Conservation (phyloP, 2,329 filamentous ascomycete genomes). For the Sclerotinia borealis region DNA sequence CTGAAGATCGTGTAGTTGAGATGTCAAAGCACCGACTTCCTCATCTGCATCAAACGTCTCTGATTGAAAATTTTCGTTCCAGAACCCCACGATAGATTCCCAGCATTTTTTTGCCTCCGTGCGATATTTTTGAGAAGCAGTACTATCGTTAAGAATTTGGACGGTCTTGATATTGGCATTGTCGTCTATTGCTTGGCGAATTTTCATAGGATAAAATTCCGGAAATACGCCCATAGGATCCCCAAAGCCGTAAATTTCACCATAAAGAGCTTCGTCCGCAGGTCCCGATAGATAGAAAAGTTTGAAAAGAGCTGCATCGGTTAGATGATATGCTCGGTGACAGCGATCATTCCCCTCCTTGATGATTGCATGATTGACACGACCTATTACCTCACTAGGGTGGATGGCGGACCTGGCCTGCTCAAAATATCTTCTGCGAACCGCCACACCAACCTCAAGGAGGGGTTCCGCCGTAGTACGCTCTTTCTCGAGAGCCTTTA, state of each 20-base stretch:
- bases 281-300: background rate
- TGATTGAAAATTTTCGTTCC: too few relatives aligned
- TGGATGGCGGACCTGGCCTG: background rate
- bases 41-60: too few relatives aligned
- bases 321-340: background rate
- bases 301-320: slow-evolving; percentile 1
- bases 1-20: too few relatives aligned
- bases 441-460: background rate
- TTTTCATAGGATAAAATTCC: background rate
- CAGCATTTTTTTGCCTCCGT: too few relatives aligned
- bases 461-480: background rate
- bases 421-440: slow-evolving; percentile 4
- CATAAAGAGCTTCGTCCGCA: background rate
- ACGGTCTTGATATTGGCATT: background rate
- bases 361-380: background rate
- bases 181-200: background rate
- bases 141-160: background rate
- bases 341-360: slow-evolving; percentile 3
- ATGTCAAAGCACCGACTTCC: too few relatives aligned
- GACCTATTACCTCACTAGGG: background rate
- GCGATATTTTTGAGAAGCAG: too few relatives aligned
- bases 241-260: background rate
- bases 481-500: background rate
- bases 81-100: too few relatives aligned
- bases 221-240: too few relatives aligned